Conservation (phyloP, 2,329 filamentous ascomycete genomes). For the Eutypella sp. region DNA sequence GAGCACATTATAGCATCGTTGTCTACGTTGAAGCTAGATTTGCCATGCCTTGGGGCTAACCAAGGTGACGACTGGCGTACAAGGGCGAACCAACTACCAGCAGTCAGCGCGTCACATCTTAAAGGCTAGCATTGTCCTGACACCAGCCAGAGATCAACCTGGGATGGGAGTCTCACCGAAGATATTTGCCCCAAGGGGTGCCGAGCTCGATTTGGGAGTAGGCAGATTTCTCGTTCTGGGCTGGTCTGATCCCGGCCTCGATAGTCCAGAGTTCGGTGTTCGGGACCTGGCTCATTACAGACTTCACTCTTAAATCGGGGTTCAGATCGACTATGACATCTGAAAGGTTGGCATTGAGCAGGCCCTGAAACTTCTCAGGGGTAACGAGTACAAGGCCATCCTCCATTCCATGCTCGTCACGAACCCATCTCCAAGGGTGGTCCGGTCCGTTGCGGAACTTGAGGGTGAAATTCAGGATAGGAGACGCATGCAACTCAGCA, state of each 20-base stretch:
- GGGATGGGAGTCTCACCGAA: conserved; percentile 37
- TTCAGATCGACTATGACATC: conserved; percentile 56
- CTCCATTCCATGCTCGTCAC: conserved; percentile 55
- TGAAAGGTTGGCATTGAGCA: conserved; percentile 37
- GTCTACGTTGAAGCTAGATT: conserved; percentile 58
- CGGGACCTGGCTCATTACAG: conserved; percentile 60
- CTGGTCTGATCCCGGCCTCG: conserved; percentile 49
- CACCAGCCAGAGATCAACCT: too few relatives aligned
- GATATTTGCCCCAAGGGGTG: conserved; percentile 51
- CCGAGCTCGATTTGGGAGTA: conserved; percentile 56
- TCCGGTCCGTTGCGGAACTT: conserved; percentile 55
- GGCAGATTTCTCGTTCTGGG: conserved; percentile 53
- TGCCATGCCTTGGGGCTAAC: conserved; percentile 84
- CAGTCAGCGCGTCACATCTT: conserved; percentile 11
- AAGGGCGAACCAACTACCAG: conserved; percentile 69
- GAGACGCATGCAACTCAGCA: conserved; percentile 41
- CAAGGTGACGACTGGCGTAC: conserved; percentile 77
- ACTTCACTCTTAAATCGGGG: conserved; percentile 47
- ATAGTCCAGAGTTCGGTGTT: conserved; percentile 68
- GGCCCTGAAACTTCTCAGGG: conserved; percentile 20
- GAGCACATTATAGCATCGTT: conserved; percentile 75
- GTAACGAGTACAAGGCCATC: conserved; percentile 61
- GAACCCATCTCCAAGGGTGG: conserved; percentile 65
- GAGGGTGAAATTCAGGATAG: conserved; percentile 60
- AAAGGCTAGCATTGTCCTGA: neutral